These are phyloP conservation scores for Vitis riparia DNA, from an alignment of 164 flowering plant species.

Conservation along the genomic window DNA sequence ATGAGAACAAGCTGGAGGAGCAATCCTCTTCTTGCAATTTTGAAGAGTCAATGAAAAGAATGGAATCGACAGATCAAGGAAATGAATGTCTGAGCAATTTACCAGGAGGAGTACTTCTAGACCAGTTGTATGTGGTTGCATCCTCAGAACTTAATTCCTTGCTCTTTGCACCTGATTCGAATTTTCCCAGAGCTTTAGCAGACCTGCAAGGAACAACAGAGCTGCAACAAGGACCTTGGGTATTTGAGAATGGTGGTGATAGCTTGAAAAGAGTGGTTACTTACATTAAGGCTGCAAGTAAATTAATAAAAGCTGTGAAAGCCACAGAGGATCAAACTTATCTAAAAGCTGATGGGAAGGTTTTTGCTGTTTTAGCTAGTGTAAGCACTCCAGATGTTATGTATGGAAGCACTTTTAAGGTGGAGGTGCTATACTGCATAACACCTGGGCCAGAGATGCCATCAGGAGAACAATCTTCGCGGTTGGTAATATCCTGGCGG, in stretches of 20 bases:
- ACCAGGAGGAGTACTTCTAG: conserved; percentile 77
- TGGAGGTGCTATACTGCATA: conserved; percentile 77
- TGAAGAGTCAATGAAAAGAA: conserved; percentile 56
- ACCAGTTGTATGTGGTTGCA: conserved; percentile 59
- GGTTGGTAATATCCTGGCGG: conserved; percentile 82
- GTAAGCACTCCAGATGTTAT: conserved; percentile 91
- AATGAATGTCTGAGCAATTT: conserved; percentile 64
- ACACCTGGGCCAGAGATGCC: conserved; percentile 84
- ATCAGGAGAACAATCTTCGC: conserved; percentile 72
- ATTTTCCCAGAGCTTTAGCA: conserved; percentile 45
- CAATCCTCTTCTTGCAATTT: conserved; percentile 45
- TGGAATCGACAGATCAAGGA: conserved; percentile 62
- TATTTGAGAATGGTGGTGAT: conserved; percentile 56
- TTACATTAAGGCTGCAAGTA: conserved; percentile 68
- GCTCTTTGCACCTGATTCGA: conserved; percentile 71
- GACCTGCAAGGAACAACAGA: conserved; percentile 82
- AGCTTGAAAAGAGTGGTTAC: conserved; percentile 63
- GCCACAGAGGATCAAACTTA: conserved; percentile 87
- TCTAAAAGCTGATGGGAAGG: conserved; percentile 79
- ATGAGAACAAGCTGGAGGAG: conserved; percentile 43
- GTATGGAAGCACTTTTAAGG: conserved; percentile 71
- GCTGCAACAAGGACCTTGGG: conserved; percentile 68
- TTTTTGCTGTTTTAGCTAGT: conserved; percentile 60
- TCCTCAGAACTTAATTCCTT: conserved; percentile 70
- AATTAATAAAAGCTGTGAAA: conserved; percentile 74